These are phyloP conservation scores for Pseudogymnoascus sp. DNA, from an alignment of 2,329 filamentous ascomycete genomes.

Conservation along the genomic window DNA sequence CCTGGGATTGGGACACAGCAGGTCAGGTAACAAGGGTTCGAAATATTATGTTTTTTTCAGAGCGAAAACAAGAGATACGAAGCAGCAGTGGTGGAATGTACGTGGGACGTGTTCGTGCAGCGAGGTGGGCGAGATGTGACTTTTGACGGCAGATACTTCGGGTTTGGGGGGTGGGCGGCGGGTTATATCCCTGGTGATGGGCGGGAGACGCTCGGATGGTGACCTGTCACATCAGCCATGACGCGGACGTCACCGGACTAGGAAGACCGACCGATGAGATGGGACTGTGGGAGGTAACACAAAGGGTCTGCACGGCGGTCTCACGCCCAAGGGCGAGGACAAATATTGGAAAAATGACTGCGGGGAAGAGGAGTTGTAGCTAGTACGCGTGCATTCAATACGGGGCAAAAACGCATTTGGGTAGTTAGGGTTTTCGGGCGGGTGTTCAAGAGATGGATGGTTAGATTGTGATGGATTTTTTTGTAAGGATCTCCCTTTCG, in stretches of 20 bases:
- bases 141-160: background rate
- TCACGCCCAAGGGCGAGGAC: background rate
- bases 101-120: background rate
- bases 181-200: slow-evolving; percentile 6
- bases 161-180: background rate
- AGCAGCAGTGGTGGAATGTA: slow-evolving; percentile 7
- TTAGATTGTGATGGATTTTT: slow-evolving; percentile 5
- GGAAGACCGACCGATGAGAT: background rate
- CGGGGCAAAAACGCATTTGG: background rate
- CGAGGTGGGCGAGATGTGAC: slow-evolving; percentile 9
- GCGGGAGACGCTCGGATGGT: background rate
- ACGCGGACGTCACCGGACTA: background rate
- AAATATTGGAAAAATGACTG: background rate
- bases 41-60: background rate
- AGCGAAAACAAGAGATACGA: background rate
- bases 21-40: background rate
- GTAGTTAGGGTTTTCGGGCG: background rate
- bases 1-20: slow-evolving; percentile 7
- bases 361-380: background rate
- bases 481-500: background rate
- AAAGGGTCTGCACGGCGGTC: background rate
- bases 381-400: slow-evolving; percentile 9
- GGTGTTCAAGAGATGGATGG: slow-evolving; percentile 1
- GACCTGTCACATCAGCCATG: slow-evolving; percentile 4
- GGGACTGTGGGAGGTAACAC: background rate